phyloP scores from a whole-genome alignment of 805 yeast species.

The Komagataella mondaviorum region DNA sequence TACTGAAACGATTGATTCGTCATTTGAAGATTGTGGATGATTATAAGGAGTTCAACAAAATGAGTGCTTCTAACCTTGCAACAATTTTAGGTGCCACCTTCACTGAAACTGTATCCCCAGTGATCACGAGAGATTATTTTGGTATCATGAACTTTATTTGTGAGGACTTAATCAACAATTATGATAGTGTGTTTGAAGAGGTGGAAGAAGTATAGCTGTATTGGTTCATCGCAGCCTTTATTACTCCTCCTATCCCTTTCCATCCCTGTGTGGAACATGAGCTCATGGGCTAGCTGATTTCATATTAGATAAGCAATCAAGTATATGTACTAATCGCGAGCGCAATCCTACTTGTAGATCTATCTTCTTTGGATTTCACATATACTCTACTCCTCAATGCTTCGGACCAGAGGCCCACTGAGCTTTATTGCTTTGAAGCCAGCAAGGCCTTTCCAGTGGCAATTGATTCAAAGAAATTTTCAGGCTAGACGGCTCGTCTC shows the following conservation, averaged over 20 bases:
- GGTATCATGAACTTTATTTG: conserved; percentile 42
- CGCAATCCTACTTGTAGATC: background rate
- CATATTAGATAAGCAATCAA: background rate
- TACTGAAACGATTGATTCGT: conserved; percentile 49
- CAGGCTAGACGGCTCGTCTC: conserved; percentile 5
- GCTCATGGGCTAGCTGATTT: background rate
- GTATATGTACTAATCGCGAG: background rate
- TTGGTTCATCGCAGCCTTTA: background rate
- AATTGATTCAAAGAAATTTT: background rate
- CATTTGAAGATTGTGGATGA: conserved; percentile 63
- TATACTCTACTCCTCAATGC: background rate
- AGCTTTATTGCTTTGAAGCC: background rate
- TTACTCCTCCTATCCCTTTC: too few species aligned
- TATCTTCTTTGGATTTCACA: background rate
- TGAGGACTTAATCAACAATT: conserved; percentile 33
- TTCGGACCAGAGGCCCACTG: background rate
- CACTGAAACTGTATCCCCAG: conserved; percentile 40
- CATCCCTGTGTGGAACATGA: too few species aligned
- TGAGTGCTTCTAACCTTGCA: conserved; percentile 84
- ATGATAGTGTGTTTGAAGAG: conserved; percentile 20
- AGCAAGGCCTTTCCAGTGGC: background rate
- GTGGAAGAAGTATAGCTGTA: background rate
- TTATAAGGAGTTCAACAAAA: conserved; percentile 57
- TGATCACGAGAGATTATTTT: conserved; percentile 29
- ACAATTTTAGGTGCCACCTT: conserved; percentile 69